A percentile compares a stretch with the other conserved stretches of the same genome.
Evolutionary conservation across 495 filamentous ascomycete species (phyloP).

Genomic region (Xylaria longipes): DNA sequence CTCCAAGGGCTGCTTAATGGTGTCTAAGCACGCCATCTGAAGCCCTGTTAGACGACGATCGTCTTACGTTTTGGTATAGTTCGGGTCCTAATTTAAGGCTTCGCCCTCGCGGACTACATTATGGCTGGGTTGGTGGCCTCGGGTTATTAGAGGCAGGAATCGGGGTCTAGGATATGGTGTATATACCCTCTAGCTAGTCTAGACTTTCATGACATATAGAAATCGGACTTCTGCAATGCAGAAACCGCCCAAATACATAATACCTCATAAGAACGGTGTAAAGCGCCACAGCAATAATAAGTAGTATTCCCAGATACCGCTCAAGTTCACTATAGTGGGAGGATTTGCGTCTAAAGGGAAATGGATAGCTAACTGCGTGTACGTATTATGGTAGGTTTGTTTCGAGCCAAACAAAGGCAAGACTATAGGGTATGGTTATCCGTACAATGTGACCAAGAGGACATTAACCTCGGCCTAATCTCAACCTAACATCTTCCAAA

Average conservation of each 20-base stretch:
- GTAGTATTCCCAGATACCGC: background rate
- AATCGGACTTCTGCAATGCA: slow-evolving; percentile 6
- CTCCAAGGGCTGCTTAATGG: slow-evolving; percentile 27
- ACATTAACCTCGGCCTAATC: background rate
- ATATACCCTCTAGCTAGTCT: slow-evolving; percentile 38
- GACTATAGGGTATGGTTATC: background rate
- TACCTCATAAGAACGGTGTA: background rate
- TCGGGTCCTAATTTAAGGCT: slow-evolving; percentile 1
- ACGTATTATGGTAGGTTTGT: background rate
- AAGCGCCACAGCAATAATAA: background rate
- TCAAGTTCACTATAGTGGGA: background rate
- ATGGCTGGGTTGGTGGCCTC: slow-evolving; percentile 25
- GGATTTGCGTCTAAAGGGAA: background rate
- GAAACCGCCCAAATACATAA: slow-evolving; percentile 1
- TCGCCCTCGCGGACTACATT: slow-evolving; percentile 25
- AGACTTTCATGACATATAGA: slow-evolving; percentile 31
- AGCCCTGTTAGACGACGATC: background rate
- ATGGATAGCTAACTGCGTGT: background rate
- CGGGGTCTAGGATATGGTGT: slow-evolving; percentile 14
- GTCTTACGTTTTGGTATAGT: background rate
- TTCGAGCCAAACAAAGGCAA: background rate
- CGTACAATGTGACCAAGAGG: background rate
- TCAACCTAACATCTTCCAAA: background rate
- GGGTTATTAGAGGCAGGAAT: slow-evolving; percentile 15
- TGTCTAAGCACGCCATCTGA: slow-evolving; percentile 14